phyloP scores from a whole-genome alignment of 768 basidiomycete species.

The Cubamyces sp. region DNA sequence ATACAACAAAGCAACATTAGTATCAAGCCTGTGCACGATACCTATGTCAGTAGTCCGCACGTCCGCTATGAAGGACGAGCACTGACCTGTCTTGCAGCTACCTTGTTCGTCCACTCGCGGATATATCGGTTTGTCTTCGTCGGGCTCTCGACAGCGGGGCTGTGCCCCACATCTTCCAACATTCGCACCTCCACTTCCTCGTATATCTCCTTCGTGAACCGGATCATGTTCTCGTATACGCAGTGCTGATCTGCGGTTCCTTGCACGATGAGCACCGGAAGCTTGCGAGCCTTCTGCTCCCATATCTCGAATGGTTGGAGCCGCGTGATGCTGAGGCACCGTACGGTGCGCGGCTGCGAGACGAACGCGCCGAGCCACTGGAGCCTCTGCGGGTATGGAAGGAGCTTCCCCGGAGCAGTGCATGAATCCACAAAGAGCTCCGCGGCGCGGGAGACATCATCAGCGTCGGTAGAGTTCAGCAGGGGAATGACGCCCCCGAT shows the following conservation, averaged over 20 bases:
- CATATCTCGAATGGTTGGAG: conserved; percentile 23
- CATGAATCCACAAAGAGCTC: conserved; percentile 27
- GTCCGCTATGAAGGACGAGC: no score
- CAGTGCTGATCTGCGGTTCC: conserved; percentile 26
- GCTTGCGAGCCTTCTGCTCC: conserved; percentile 18
- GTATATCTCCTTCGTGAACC: conserved; percentile 13
- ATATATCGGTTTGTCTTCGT: conserved; percentile 17
- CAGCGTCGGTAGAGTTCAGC: conserved; percentile 3
- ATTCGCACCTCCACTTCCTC: conserved; percentile 21
- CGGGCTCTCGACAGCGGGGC: conserved; percentile 21
- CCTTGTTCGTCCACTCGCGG: conserved; percentile 21
- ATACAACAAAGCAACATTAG: no score
- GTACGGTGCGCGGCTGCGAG: conserved; percentile 18
- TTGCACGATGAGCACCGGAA: conserved; percentile 29
- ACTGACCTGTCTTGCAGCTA: conserved; percentile 2
- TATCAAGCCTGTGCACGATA: no score
- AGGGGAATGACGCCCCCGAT: conserved; percentile 3
- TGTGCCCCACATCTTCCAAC: conserved; percentile 25
- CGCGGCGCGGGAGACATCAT: conserved; percentile 16
- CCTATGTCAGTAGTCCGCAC: no score
- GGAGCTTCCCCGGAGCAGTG: conserved; percentile 7
- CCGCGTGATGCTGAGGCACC: conserved; percentile 14
- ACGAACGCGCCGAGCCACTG: conserved; percentile 26
- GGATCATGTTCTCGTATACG: conserved; percentile 10
- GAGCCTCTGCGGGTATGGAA: conserved; percentile 21